These are phyloP conservation scores for Capsella rubella DNA, from an alignment of 441 rosid genomes.

Conservation along the genomic window DNA sequence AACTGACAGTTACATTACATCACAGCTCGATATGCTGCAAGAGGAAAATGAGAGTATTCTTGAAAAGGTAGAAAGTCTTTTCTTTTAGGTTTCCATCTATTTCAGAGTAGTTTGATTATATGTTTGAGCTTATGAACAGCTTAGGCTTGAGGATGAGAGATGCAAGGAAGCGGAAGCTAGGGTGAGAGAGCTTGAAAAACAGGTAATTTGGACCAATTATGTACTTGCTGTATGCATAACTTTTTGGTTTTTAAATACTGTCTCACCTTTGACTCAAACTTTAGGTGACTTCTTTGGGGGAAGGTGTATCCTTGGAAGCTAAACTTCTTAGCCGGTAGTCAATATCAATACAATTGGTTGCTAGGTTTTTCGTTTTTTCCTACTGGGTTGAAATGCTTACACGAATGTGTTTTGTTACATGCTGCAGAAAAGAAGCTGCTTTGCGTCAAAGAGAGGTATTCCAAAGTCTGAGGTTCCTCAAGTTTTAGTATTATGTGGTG, in stretches of 20 bases:
- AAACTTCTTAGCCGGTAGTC: constrained; percentile 71
- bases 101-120: constrained; percentile 1
- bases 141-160: constrained; percentile 90
- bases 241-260: constrained; percentile 27
- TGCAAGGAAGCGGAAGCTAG: constrained; percentile 90
- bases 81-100: constrained; percentile 19
- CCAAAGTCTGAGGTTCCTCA: constrained; percentile 22
- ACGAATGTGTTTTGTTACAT: constrained; percentile 34
- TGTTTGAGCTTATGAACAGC: constrained; percentile 59
- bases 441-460: constrained; percentile 80
- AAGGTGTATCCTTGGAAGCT: constrained; percentile 85
- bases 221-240: constrained; percentile 13
- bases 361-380: background rate
- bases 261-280: constrained; percentile 37
- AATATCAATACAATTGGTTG: constrained; percentile 28
- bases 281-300: constrained; percentile 64
- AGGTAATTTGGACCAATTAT: constrained; percentile 51
- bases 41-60: constrained; percentile 72
- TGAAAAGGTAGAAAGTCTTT: constrained; percentile 56
- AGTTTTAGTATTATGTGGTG: constrained; percentile 6
- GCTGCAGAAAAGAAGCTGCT: constrained; percentile 79
- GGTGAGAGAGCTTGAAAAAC: constrained; percentile 92
- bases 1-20: constrained; percentile 23
- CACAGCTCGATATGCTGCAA: constrained; percentile 77
- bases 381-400: constrained; percentile 19